Evolutionary conservation across 306 rosid genomes (phyloP), one percentile per base, ranked within the genome.

Genomic region (Acacia confusa): DNA sequence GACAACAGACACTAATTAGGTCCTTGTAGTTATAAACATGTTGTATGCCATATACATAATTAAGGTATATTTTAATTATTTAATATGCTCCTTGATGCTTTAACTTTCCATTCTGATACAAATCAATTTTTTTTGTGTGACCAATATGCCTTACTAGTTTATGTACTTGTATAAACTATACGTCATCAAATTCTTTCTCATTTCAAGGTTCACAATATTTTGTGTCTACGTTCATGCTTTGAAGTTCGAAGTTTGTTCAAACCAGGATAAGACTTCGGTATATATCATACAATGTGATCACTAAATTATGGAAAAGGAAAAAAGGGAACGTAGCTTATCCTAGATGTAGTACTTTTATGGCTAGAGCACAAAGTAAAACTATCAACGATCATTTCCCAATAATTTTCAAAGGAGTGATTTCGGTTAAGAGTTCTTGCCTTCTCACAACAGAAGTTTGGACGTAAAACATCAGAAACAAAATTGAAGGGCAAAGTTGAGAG

Each of bases 261-360:
- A 45, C 81, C 61, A 72, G 67, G 48, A 69, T 40, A 41, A 43
- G 53, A 70, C 75, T 22, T 3, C 57, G 24, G 36, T 22, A 70
- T 70, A 70, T 3, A 4, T 70, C 84, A 67, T 58, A 76, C 63
- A 30, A 22, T 65, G 73, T 22, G 38, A 41, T 25, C 76, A 66
- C 63, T 22, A 3, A 13, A 34, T 58, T 25, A n/a, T 55, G 19
- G 16, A 60, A 25, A 60, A 84, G 10, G 17, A 36, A 16, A 22
- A 22, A 38, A 20, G 32, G 30, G 22, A 69, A 41, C 27, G 73
- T 41, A 9, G 68, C 58, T 64, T 44, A 83, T 27, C 60, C 60
- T 28, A 66, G 64, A 78, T 27, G 50, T 10, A 61, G 9, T 64
- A 43, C 75, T 63, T 72, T 77, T 27, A 77, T 30, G 72, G 68